Evolutionary conservation across 805 yeast species (phyloP).

Genomic region (Komagataella kurtzmanii): DNA sequence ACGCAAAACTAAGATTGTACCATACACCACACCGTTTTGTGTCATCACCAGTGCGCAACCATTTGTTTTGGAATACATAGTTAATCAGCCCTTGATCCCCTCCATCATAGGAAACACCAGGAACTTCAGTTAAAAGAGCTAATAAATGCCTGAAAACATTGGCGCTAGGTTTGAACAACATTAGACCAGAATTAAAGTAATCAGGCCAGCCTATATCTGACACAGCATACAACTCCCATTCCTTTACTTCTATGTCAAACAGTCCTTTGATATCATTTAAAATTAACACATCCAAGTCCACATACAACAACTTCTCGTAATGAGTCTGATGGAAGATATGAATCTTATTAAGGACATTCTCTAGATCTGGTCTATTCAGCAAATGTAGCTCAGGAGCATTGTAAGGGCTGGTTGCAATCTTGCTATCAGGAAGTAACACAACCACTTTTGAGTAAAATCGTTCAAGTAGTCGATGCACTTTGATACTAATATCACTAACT

Average conservation of each 20-base stretch:
- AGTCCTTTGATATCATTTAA: constrained; percentile 17
- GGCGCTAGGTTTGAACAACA: constrained; percentile 41
- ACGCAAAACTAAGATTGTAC: constrained; percentile 65
- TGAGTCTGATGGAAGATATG: constrained; percentile 32
- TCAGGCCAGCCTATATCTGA: constrained; percentile 93
- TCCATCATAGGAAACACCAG: constrained; percentile 56
- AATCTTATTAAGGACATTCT: constrained; percentile 36
- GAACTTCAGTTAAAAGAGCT: constrained; percentile 10
- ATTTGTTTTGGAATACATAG: constrained; percentile 39
- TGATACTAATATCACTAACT: constrained; percentile 7
- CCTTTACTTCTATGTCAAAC: constrained; percentile 13
- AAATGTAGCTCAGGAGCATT: constrained; percentile 1
- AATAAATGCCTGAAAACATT: constrained; percentile 27
- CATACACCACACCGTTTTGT: constrained; percentile 22
- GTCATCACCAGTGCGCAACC: constrained; percentile 3
- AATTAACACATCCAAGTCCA: constrained; percentile 56
- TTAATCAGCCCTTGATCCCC: constrained; percentile 88
- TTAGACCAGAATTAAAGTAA: constrained; percentile 71
- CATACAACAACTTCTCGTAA: constrained; percentile 36
- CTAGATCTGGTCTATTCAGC: constrained; percentile 15
- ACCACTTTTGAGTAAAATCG: constrained; percentile 7
- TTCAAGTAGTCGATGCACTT: constrained; percentile 5
- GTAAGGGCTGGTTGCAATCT: constrained; percentile 2
- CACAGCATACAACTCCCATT: constrained; percentile 31
- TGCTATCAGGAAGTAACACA: constrained; percentile 7